A percentile compares a stretch with the other conserved stretches of the same genome.
phyloP scores from a whole-genome alignment of 163 green algal species.

The Volvox carteri region DNA sequence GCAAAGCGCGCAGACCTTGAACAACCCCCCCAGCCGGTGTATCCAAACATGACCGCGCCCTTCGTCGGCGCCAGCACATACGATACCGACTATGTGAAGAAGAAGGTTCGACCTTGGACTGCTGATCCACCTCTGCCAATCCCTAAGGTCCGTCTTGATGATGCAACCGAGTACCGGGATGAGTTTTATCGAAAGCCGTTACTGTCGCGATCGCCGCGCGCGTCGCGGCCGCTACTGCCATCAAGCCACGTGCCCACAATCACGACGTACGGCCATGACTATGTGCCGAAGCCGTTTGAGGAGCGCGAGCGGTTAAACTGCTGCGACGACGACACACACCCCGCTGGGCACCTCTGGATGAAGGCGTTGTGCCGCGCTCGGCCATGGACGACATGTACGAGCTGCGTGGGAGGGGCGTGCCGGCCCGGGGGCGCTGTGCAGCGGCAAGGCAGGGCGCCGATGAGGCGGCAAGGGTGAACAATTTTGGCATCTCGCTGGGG shows the following conservation, averaged over 20 bases:
- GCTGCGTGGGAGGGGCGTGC: neutral
- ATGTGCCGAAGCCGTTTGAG: constrained; percentile 43
- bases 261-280: constrained; percentile 50
- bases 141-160: constrained; percentile 10
- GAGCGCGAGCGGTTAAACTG: neutral
- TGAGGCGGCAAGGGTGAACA: neutral
- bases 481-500: neutral
- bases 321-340: constrained; percentile 40
- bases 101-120: constrained; percentile 27
- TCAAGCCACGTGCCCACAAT: constrained; percentile 43
- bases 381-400: neutral
- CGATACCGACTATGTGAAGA: constrained; percentile 39
- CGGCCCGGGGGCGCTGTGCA: neutral
- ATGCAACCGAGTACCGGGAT: constrained; percentile 35
- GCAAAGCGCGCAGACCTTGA: constrained; percentile 23
- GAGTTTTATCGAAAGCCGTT: constrained; percentile 12
- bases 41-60: neutral
- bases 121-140: neutral
- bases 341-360: neutral
- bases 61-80: constrained; percentile 44
- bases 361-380: neutral
- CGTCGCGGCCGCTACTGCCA: constrained; percentile 25
- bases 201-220: neutral
- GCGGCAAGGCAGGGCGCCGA: neutral
- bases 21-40: neutral